Evolutionary conservation across 768 basidiomycete species (phyloP), one percentile per base, ranked within the genome.

Genomic region (Arthromyces matolae): DNA sequence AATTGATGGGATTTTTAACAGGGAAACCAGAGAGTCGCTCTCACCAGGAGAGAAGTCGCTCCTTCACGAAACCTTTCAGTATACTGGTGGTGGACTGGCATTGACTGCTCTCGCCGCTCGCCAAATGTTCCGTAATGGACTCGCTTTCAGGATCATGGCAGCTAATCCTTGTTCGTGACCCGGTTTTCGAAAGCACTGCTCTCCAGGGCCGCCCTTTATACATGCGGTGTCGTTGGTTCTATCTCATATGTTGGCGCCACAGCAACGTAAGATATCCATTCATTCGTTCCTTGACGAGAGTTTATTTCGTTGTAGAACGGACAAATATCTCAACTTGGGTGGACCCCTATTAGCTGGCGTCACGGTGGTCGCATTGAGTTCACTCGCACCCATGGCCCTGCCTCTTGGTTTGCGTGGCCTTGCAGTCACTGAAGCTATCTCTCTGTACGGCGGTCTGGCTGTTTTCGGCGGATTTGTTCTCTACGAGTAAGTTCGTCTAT

Each of bases 211-310:
- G 92, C 89, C 5, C 70, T 95, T 3, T 95, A 95, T 67, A 93
- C 92, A 0, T 77, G 82, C 29, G 90, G 90, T 22, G 80, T 89
- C 2, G 87, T 92, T n/a, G 90, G 89, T 4, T 80, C 87, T 2
- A 78, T 94, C 22, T 84, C 84, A 10, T 95, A 91, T 61, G 77
- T 95, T 19, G 92, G 92, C 18, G 90, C 91, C 4, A 95, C 92
- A 27, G 92, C 92, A 20, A 83, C 70, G 85, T 83, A 55, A 51
- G 76, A 47, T 53, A 28, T 29, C 50, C 35, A 45, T n/a, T 22
- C 8, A 38, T 45, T 13, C 22, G 13, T 14, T 48, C 4, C 4
- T 18, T 44, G 8, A 8, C 2, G 0, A 31, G 36, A 34, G 23
- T 18, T 35, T 48, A 16, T 48, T 4, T 2, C 18, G 38, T 31